Conservation (phyloP, 2,329 filamentous ascomycete species). For the Curvularia sp. region DNA sequence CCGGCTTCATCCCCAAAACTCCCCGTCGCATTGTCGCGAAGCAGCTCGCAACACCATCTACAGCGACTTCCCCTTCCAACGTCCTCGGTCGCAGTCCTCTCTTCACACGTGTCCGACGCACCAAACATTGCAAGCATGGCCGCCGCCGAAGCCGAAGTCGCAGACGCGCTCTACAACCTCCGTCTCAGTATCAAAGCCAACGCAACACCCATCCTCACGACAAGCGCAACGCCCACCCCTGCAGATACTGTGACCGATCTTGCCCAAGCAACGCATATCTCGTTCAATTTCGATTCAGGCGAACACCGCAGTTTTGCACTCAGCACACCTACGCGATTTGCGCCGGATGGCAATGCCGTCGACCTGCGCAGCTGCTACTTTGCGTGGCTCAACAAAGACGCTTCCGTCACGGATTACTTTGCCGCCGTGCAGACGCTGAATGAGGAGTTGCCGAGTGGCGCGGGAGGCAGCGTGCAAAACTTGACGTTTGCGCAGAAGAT, state of each 20-base stretch:
- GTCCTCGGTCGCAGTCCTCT: background rate
- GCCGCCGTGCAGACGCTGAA: slow-evolving; percentile 81
- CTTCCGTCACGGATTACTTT: slow-evolving; percentile 90
- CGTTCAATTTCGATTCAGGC: slow-evolving; percentile 70
- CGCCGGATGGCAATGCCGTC: slow-evolving; percentile 71
- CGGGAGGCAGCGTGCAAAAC: slow-evolving; percentile 77
- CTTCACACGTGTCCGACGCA: slow-evolving; percentile 23
- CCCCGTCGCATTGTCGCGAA: slow-evolving; percentile 21
- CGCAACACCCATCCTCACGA: slow-evolving; percentile 75
- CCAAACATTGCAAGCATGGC: slow-evolving; percentile 19
- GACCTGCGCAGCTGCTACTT: slow-evolving; percentile 96
- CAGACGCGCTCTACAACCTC: slow-evolving; percentile 81
- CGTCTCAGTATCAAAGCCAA: slow-evolving; percentile 80
- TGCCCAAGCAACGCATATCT: slow-evolving; percentile 62
- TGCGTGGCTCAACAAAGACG: slow-evolving; percentile 92
- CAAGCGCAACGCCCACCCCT: slow-evolving; percentile 68
- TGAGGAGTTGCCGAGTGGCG: slow-evolving; percentile 70
- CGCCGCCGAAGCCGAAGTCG: slow-evolving; percentile 43
- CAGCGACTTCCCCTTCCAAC: slow-evolving; percentile 1
- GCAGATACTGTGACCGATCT: slow-evolving; percentile 69
- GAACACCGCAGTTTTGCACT: slow-evolving; percentile 70
- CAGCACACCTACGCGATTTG: slow-evolving; percentile 81
- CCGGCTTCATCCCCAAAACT: slow-evolving; percentile 21
- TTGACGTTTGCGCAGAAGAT: slow-evolving; percentile 89
- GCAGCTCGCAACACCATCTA: slow-evolving; percentile 7